These are phyloP conservation scores for Ichthyophonus hoferi DNA, from an alignment of 208 protist genomes.

Conservation along the genomic window DNA sequence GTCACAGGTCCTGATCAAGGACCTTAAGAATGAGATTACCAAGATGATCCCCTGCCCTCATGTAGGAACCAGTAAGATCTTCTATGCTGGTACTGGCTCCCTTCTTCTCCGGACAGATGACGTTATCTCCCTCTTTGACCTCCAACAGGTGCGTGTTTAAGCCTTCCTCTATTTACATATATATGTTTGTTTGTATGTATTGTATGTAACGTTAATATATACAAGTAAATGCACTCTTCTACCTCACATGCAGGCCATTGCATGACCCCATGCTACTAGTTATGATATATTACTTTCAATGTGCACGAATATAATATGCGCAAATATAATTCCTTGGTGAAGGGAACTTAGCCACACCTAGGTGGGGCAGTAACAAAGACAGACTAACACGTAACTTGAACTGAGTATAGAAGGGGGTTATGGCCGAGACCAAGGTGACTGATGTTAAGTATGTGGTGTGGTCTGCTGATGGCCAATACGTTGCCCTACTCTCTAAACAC, in stretches of 20 bases:
- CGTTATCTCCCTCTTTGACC: constrained; percentile 82
- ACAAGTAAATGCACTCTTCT: no score
- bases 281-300: no score
- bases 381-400: no score
- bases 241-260: no score
- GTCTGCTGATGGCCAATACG: constrained; percentile 76
- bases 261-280: no score
- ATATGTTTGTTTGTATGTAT: no score
- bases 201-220: no score
- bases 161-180: no score
- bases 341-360: no score
- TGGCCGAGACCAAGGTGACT: constrained; percentile 58
- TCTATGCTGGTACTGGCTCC: constrained; percentile 65
- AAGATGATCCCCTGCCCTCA: constrained; percentile 62
- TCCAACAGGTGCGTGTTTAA: constrained; percentile 77
- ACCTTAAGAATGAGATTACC: constrained; percentile 71
- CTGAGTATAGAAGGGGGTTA: constrained; percentile 67
- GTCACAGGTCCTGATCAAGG: constrained; percentile 78
- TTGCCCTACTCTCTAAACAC: constrained; percentile 84
- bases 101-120: constrained; percentile 76
- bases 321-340: no score
- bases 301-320: no score
- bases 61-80: constrained; percentile 60
- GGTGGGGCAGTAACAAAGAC: no score
- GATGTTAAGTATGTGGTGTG: constrained; percentile 87